Evolutionary conservation across 164 flowering plant species (phyloP).

Genomic region (Saururus chinensis): DNA sequence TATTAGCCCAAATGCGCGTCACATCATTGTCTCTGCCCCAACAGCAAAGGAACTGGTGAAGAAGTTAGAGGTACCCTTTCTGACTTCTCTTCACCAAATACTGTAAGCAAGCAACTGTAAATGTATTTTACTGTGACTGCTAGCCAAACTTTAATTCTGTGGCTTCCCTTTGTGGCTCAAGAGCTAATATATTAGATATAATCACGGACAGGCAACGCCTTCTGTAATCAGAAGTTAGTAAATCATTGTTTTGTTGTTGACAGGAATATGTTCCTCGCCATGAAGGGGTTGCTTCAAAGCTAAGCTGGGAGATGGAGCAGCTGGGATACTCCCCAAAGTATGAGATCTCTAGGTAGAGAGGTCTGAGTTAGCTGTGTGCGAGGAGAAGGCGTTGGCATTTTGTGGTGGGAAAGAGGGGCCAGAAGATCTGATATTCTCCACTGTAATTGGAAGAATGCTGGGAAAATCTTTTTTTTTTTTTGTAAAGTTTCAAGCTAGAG

Average conservation of each 20-base stretch:
- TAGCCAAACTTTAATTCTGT: no score
- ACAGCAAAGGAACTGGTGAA: slow-evolving; percentile 51
- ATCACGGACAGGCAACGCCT: background rate
- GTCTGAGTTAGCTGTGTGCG: slow-evolving; percentile 2
- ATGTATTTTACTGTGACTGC: no score
- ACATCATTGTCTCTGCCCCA: slow-evolving; percentile 66
- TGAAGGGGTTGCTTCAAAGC: slow-evolving; percentile 65
- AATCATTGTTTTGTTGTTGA: background rate
- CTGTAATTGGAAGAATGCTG: slow-evolving; percentile 3
- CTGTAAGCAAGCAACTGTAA: no score
- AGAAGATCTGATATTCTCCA: slow-evolving; percentile 15
- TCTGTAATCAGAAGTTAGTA: background rate
- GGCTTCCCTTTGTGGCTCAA: background rate
- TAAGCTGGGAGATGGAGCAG: slow-evolving; percentile 82
- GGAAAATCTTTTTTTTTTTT: slow-evolving; percentile 18
- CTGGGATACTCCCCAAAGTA: slow-evolving; percentile 43
- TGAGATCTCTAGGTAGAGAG: slow-evolving; percentile 47
- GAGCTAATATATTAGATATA: background rate
- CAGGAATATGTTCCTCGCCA: slow-evolving; percentile 89
- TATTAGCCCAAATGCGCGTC: slow-evolving; percentile 57
- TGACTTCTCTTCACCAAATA: background rate
- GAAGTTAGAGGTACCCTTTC: slow-evolving; percentile 52
- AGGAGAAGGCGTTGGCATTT: slow-evolving; percentile 15
- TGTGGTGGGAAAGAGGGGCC: slow-evolving; percentile 17
- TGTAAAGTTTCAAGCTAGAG: slow-evolving; percentile 31